Evolutionary conservation across 2,329 filamentous ascomycete genomes (phyloP).

Genomic region (Fusarium robinianum): DNA sequence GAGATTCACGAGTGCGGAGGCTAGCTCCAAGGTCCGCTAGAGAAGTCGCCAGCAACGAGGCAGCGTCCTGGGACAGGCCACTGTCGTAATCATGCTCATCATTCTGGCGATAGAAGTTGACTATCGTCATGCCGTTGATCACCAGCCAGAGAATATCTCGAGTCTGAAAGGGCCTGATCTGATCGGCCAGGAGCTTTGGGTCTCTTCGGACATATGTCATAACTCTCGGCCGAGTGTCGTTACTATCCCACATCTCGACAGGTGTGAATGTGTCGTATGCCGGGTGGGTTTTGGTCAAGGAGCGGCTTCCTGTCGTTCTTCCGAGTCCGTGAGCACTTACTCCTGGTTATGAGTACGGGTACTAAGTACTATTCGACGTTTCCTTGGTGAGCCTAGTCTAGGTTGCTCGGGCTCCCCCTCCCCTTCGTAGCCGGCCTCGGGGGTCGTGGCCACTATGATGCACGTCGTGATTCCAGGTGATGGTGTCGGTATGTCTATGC

Average conservation of each 20-base stretch:
- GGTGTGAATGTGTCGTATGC: conserved; percentile 12
- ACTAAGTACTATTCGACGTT: conserved; percentile 11
- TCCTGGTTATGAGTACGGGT: conserved; percentile 4
- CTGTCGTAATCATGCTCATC: conserved; percentile 11
- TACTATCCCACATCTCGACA: conserved; percentile 16
- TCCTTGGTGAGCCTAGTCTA: conserved; percentile 1
- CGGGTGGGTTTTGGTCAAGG: conserved; percentile 18
- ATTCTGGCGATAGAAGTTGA: conserved; percentile 24
- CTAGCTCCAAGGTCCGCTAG: conserved; percentile 11
- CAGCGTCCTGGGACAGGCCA: conserved; percentile 11
- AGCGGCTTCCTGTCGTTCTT: conserved; percentile 6
- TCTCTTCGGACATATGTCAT: conserved; percentile 21
- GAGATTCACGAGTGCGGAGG: conserved; percentile 9
- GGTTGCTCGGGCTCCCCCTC: conserved; percentile 7
- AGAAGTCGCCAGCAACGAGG: conserved; percentile 4
- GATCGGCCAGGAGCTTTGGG: conserved; percentile 13
- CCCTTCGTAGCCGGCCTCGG: too few species aligned
- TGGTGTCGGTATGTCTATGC: too few species aligned
- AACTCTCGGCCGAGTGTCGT: conserved; percentile 17
- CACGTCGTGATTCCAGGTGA: too few species aligned
- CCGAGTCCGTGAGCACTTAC: background rate
- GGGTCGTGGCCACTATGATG: conserved; percentile 15
- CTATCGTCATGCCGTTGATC: conserved; percentile 18
- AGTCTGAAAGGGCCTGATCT: conserved; percentile 12
- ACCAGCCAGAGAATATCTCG: conserved; percentile 22